These are phyloP conservation scores for Picea glauca DNA, from an alignment of 75 land plant species.

Conservation along the genomic window DNA sequence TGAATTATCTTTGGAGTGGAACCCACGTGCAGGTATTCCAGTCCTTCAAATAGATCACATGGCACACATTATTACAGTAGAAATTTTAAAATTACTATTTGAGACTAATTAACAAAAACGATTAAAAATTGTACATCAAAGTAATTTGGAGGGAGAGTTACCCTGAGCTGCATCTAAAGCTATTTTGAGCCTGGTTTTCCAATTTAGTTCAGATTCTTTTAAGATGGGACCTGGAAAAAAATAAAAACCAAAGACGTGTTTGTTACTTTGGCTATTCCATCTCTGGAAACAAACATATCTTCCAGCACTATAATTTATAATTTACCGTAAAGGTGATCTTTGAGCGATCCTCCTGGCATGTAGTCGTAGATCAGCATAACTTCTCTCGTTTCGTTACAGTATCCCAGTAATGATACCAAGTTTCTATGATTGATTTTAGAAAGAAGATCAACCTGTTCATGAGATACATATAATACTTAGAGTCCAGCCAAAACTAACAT, in stretches of 20 bases:
- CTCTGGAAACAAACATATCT: not conserved
- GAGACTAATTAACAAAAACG: not conserved
- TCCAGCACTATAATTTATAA: constrained; percentile 6
- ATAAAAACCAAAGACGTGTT: no score
- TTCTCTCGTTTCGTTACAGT: constrained; percentile 51
- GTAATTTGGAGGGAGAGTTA: no score
- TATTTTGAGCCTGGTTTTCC: no score
- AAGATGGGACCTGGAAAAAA: no score
- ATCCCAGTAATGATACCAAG: constrained; percentile 60
- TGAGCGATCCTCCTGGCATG: constrained; percentile 51
- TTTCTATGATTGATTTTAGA: constrained; percentile 62
- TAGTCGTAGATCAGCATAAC: constrained; percentile 56
- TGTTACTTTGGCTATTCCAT: no score
- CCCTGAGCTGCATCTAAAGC: no score
- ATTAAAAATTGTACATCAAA: not conserved
- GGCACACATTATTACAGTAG: no score
- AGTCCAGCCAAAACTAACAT: not conserved
- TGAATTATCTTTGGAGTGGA: constrained; percentile 62
- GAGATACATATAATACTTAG: not conserved
- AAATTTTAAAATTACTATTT: no score
- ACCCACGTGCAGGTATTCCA: constrained; percentile 60
- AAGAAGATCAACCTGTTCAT: constrained; percentile 41
- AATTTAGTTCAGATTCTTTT: no score
- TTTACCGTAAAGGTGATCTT: constrained; percentile 57
- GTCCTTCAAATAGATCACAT: constrained; percentile 22